Evolutionary conservation across 805 yeast genomes (phyloP), one percentile per base, ranked within the genome.

Genomic region (Candida vartiovaarae): DNA sequence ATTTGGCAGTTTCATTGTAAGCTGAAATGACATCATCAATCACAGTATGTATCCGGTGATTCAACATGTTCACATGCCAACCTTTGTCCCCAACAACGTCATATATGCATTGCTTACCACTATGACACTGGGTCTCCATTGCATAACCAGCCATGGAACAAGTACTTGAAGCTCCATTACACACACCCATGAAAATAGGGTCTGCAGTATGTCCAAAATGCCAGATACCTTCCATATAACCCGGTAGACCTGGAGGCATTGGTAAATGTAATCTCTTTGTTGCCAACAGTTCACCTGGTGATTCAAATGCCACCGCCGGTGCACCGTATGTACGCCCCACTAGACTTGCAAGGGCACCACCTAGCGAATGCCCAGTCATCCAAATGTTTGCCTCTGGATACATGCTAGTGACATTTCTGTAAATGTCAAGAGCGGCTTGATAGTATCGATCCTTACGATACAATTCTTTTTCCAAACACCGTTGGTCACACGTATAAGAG

Each of bases 151-250:
- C 96, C 7, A 87, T 72, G 47, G 91, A 81, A 63, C 99, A 93
- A 2, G 90, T 65, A 0, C 95, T 82, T 4, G 91, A 79, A 1
- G 93, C 95, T 8, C 99, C 99, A 57, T 85, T 89, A 61, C 99
- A 93, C 7, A 88, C 90, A 0, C 99, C 99, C 91, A 90, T 84
- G 57, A 73, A 93, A 2, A 93, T 86, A 2, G 99, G 99, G 61
- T 93, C 99, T 0, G 96, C 98, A 2, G 93, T 93, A 61, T 93
- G 91, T 3, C 99, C 99, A 59, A 93, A 68, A 60, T 93, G 97
- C 95, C 95, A 93, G 8, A 93, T 76, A 50, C 86, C 82, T 55
- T 90, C 97, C 64, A 78, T 67, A 54, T 81, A 76, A 6, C 68
- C 64, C 0, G 96, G 90, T 10, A 86, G 60, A 1, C 96, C 96